Evolutionary conservation across 2,329 filamentous ascomycete species (phyloP).

Genomic region (Penicillium sp.): DNA sequence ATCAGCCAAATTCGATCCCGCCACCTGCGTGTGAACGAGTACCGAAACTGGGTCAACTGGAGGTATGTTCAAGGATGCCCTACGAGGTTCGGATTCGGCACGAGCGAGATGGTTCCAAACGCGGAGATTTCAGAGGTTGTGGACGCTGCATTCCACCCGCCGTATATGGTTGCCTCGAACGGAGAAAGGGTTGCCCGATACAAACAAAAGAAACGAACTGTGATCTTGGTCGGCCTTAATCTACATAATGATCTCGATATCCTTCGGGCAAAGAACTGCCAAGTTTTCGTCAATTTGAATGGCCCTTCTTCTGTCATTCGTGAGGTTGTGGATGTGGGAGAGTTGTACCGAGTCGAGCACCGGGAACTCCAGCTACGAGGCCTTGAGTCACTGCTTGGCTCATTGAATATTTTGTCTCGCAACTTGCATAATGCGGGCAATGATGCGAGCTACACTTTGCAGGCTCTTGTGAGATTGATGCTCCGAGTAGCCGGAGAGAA

Average conservation of each 20-base stretch:
- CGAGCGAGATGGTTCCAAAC: conserved; percentile 55
- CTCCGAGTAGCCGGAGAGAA: conserved; percentile 7
- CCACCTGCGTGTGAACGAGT: conserved; percentile 75
- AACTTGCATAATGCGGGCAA: conserved; percentile 86
- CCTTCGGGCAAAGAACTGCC: conserved; percentile 64
- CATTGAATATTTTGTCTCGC: conserved; percentile 62
- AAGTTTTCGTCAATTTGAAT: conserved; percentile 35
- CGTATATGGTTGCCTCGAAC: conserved; percentile 35
- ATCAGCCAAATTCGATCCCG: conserved; percentile 62
- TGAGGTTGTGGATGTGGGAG: conserved; percentile 70
- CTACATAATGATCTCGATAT: conserved; percentile 66
- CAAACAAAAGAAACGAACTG: conserved; percentile 47
- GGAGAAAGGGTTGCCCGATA: conserved; percentile 9
- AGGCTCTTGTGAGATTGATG: conserved; percentile 65
- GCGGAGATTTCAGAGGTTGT: conserved; percentile 48
- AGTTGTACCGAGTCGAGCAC: conserved; percentile 65
- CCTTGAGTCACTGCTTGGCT: conserved; percentile 61
- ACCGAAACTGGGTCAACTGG: conserved; percentile 63
- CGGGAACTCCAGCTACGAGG: conserved; percentile 54
- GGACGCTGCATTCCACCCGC: conserved; percentile 57
- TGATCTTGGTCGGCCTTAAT: conserved; percentile 81
- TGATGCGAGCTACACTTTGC: conserved; percentile 76
- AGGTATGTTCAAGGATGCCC: conserved; percentile 71
- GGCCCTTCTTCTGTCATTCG: conserved; percentile 47
- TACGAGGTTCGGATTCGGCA: conserved; percentile 69